Conservation (phyloP, 768 basidiomycete species). For the Boletus pseudopeckii region DNA sequence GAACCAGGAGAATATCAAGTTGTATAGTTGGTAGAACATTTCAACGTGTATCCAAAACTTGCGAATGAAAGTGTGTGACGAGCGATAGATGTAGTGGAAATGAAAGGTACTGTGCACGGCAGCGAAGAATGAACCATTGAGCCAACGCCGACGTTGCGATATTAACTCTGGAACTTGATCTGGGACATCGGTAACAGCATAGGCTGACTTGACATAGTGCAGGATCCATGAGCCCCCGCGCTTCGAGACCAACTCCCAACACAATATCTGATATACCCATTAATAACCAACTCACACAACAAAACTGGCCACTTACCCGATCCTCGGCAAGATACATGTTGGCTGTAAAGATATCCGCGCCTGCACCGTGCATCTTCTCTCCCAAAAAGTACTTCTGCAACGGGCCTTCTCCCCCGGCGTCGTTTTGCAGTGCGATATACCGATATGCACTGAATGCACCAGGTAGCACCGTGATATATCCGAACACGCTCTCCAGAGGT, state of each 20-base stretch:
- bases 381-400: slow-evolving; percentile 96
- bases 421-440: slow-evolving; percentile 90
- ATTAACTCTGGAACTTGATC: slow-evolving; percentile 94
- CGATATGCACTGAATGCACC: slow-evolving; percentile 91
- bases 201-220: slow-evolving; percentile 95
- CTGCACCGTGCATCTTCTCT: slow-evolving; percentile 89
- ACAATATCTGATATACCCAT: slow-evolving; percentile 64
- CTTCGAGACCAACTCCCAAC: slow-evolving; percentile 98
- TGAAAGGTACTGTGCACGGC: slow-evolving; percentile 89
- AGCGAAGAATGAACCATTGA: slow-evolving; percentile 98
- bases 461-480: slow-evolving; percentile 92
- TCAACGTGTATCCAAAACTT: slow-evolving; percentile 97
- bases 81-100: slow-evolving; percentile 94
- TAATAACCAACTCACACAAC: not conserved
- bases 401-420: slow-evolving; percentile 77
- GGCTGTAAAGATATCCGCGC: slow-evolving; percentile 88
- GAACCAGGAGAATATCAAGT: slow-evolving; percentile 92
- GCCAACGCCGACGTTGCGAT: slow-evolving; percentile 92
- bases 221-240: slow-evolving; percentile 85
- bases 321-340: slow-evolving; percentile 97
- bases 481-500: slow-evolving; percentile 85
- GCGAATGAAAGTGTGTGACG: slow-evolving; percentile 73
- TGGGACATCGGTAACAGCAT: slow-evolving; percentile 90
- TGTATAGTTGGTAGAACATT: slow-evolving; percentile 86
- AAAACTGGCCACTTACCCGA: slow-evolving; percentile 42